phyloP scores from a whole-genome alignment of 805 yeast genomes.

The Candida palmyrensis region DNA sequence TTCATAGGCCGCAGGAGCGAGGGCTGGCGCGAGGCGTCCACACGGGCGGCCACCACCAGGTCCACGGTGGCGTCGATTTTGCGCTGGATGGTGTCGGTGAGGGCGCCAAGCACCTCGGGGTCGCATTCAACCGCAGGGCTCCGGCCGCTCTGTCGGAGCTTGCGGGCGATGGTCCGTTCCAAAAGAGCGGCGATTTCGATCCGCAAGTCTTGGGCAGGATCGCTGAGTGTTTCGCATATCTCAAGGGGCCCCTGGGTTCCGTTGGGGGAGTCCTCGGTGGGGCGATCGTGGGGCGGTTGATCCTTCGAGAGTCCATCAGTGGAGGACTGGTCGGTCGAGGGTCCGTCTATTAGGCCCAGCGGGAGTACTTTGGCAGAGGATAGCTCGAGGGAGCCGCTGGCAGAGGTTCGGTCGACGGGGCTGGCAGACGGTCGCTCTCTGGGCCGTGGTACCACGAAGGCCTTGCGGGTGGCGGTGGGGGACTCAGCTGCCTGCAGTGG shows the following conservation, averaged over 20 bases:
- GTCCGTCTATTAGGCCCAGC: neutral
- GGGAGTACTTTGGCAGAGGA: neutral
- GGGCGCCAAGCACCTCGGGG: neutral
- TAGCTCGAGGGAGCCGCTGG: neutral
- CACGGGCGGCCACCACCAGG: neutral
- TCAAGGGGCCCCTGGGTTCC: too few relatives aligned
- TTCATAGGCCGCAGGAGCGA: slow-evolving; percentile 4
- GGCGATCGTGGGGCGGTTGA: too few relatives aligned
- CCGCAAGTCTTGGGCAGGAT: neutral
- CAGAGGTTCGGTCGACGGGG: too few relatives aligned
- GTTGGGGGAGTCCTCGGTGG: neutral
- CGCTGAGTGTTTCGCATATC: neutral
- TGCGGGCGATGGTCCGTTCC: slow-evolving; percentile 11
- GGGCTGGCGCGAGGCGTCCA: neutral
- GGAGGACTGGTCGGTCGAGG: neutral
- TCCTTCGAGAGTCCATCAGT: too few relatives aligned
- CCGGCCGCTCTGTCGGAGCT: slow-evolving; percentile 1
- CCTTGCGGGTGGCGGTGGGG: too few relatives aligned
- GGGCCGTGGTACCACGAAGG: slow-evolving; percentile 11
- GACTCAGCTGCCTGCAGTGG: too few relatives aligned
- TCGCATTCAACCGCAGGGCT: slow-evolving; percentile 1
- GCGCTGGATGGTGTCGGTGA: neutral
- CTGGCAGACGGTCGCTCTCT: too few relatives aligned
- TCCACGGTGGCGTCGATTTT: slow-evolving; percentile 1
- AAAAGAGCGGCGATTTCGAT: slow-evolving; percentile 14